Evolutionary conservation across 2,329 filamentous ascomycete species (phyloP), one percentile per base, ranked within the genome.

Genomic region (Capronia coronata): DNA sequence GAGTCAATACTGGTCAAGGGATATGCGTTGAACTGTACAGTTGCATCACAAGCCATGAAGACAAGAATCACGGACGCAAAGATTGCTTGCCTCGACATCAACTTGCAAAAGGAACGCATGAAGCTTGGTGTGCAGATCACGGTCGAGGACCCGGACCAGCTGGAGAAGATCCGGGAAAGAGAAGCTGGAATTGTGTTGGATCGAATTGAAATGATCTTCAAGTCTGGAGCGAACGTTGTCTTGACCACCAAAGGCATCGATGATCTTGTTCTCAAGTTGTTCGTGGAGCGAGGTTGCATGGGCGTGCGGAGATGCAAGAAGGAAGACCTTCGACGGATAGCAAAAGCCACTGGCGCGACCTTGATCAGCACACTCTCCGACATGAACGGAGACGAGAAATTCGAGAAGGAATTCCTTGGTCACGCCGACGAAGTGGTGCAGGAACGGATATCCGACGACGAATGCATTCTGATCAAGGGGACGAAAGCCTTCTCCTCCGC

Each of bases 191-290:
- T 98, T 73, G 81, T 98, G 40, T 79, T 95, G 54, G 93, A 98
- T 67, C 80, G 89, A 57, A 84, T 98, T 46, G 90, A 98, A 69
- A 86, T 98, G 85, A 97, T 98, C 59, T 78, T 98, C 56, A 97
- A 97, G 76, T 83, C 93, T 10, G 93, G 93, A 51, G 93, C 93
- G 58, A 98, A 97, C 67, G 93, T 98, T 55, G 76, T 98, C 52
- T 75, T 98, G 58, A 98, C 93, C 5, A 98, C 93, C 55, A 98
- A 98, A 78, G 93, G 93, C 62, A 98, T 98, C 59, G 93, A 98
- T 64, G 93, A 98, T 63, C 76, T 98, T 67, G 88, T 88, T 61
- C 73, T 98, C 59, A 98, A 98, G 78, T 78, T 87, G 55, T 96
- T 98, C 65, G 76, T 98, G 49, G 93, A 98, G 75, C 86, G 81